These are phyloP conservation scores for Aspergillus udagawae DNA, from an alignment of 2,329 filamentous ascomycete genomes.

Conservation along the genomic window DNA sequence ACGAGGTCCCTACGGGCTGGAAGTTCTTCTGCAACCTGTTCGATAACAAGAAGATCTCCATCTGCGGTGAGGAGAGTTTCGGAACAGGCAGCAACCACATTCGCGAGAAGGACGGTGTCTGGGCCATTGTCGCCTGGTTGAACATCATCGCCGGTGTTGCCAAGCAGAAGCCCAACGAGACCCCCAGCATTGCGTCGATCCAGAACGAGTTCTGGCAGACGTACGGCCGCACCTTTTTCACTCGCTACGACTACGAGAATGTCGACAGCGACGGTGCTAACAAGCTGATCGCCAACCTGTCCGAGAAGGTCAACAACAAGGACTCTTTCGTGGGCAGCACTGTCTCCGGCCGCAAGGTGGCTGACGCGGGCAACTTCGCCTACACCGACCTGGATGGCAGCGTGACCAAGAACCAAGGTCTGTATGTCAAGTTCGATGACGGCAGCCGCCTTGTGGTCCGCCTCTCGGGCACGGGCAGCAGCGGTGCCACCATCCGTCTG, in stretches of 20 bases:
- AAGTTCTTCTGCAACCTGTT: constrained; percentile 98
- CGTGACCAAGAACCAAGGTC: constrained; percentile 90
- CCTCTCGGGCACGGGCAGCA: constrained; percentile 90
- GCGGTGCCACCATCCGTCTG: constrained; percentile 90
- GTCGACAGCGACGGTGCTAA: constrained; percentile 87
- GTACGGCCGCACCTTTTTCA: constrained; percentile 98
- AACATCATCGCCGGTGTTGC: constrained; percentile 97
- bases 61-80: constrained; percentile 97
- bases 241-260: constrained; percentile 96
- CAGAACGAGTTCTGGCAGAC: constrained; percentile 95
- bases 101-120: constrained; percentile 96
- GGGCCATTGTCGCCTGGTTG: constrained; percentile 95
- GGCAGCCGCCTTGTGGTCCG: constrained; percentile 94
- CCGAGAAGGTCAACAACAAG: constrained; percentile 69
- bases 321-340: constrained; percentile 78
- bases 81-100: constrained; percentile 98
- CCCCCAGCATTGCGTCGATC: constrained; percentile 90
- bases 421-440: constrained; percentile 91
- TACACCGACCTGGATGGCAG: constrained; percentile 99
- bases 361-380: constrained; percentile 90
- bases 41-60: constrained; percentile 91
- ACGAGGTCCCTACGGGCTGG: constrained; percentile 98
- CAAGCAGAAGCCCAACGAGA: constrained; percentile 71
- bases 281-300: constrained; percentile 80
- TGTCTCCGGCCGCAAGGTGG: constrained; percentile 76